Evolutionary conservation across 352 stramenopile genomes (phyloP), one percentile per base, ranked within the genome.

Genomic region (Phytophthora foliorum): DNA sequence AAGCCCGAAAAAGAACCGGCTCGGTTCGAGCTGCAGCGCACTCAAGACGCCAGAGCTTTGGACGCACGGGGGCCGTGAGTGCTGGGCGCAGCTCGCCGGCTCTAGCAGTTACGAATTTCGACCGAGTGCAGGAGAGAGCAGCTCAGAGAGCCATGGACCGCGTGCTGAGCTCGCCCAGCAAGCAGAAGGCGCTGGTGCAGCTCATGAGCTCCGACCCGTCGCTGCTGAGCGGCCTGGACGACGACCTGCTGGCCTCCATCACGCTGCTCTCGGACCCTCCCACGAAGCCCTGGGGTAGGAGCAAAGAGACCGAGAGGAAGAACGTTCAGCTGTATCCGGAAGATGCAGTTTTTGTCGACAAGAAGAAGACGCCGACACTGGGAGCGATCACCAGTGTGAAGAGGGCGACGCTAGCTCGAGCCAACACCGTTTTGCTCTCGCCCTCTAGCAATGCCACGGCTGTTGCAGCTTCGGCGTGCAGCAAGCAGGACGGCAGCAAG

Each of bases 201-300:
- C 75, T 88, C 51, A 74, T 88, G 66, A 81, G 66, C 64, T 60
- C 67, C 4, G 67, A 88, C 38, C 80, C 77, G 56, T 75, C 72
- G 48, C 60, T 88, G 38, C 48, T 85, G 38, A 69, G 55, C 58
- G 69, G 66, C 6, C 50, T 88, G 38, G 75, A 88, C 61, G 66
- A 74, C 22, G 69, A 72, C 14, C 53, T 86, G 13, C 52, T 88
- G 27, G 58, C 67, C 4, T 80, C 72, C 11, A 72, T 88, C 59
- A 81, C 72, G 25, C 45, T 81, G 31, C 31, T 63, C 24, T 70
- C 71, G 5, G 60, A 61, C 34, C 51, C 52, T n/a, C 32, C 64
- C 10, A 66, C 46, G 63, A 57, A 53, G 53, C 19, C 13, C 14
- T 41, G 16, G 29, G 31, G 41, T 11, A 45, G 17, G 17, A 34